Percentiles rank a stretch among this genome's conserved stretches.
Evolutionary conservation across 2,329 filamentous ascomycete genomes (phyloP).

Genomic region (Rasamsonia emersonii): DNA sequence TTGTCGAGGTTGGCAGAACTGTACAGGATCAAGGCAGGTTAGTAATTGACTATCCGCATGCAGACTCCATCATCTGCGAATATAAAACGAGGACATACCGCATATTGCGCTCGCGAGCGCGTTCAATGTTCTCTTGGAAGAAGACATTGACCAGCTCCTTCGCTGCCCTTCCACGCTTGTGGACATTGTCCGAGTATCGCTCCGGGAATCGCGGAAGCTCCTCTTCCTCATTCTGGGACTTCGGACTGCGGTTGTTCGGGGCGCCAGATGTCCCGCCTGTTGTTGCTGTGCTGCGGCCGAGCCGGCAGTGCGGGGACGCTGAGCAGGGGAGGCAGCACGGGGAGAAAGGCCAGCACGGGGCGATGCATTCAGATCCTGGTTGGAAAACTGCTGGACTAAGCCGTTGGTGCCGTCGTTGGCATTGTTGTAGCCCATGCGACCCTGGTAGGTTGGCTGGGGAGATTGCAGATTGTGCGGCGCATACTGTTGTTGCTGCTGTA

Average conservation of each 20-base stretch:
- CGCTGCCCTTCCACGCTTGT: constrained; percentile 60
- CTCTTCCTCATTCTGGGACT: constrained; percentile 51
- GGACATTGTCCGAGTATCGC: constrained; percentile 78
- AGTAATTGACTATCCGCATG: too few species aligned
- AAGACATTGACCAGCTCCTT: constrained; percentile 64
- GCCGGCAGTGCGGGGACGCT: constrained; percentile 78
- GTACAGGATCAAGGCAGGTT: constrained; percentile 6
- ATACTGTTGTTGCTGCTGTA: constrained; percentile 46
- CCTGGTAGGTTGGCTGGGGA: constrained; percentile 47
- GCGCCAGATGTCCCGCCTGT: constrained; percentile 60
- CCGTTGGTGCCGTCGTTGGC: constrained; percentile 81
- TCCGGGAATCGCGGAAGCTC: constrained; percentile 74
- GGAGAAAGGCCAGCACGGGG: constrained; percentile 63
- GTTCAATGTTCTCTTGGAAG: constrained; percentile 97
- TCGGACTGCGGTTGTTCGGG: constrained; percentile 54
- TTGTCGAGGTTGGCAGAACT: constrained; percentile 90
- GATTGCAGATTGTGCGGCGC: constrained; percentile 46
- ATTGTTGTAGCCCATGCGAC: constrained; percentile 42
- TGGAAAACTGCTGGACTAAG: constrained; percentile 89
- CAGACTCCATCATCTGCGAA: too few species aligned
- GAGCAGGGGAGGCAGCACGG: constrained; percentile 59
- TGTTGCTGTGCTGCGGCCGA: constrained; percentile 46
- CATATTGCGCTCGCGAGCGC: constrained; percentile 88
- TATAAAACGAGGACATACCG: constrained; percentile 57
- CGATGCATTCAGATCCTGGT: constrained; percentile 78